phyloP scores from a whole-genome alignment of 2,329 filamentous ascomycete genomes.

The Ascochyta lentis region DNA sequence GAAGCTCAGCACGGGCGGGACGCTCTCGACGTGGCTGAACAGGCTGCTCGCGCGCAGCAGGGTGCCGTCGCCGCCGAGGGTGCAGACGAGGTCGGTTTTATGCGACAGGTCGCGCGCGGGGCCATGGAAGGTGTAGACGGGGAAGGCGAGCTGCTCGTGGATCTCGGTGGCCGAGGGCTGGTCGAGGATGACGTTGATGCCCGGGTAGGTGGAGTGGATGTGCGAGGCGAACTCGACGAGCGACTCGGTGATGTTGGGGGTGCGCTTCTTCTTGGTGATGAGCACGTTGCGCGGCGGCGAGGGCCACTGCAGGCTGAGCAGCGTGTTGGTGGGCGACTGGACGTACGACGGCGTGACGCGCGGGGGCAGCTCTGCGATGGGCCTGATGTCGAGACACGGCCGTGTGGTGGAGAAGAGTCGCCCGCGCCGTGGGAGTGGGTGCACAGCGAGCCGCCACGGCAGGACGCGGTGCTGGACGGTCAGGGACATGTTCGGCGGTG shows the following conservation, averaged over 20 bases:
- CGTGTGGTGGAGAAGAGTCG: constrained; percentile 36
- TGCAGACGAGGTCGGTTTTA: constrained; percentile 88
- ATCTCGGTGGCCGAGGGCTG: constrained; percentile 73
- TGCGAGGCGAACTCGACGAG: constrained; percentile 69
- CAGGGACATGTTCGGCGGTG: neutral
- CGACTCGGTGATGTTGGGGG: constrained; percentile 61
- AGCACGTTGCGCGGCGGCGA: constrained; percentile 72
- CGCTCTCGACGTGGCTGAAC: constrained; percentile 79
- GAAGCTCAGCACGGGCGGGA: constrained; percentile 92
- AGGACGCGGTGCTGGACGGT: constrained; percentile 30
- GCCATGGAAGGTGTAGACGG: constrained; percentile 57
- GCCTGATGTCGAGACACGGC: constrained; percentile 31
- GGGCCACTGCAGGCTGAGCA: constrained; percentile 72
- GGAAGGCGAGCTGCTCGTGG: constrained; percentile 73
- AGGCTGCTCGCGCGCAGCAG: constrained; percentile 85
- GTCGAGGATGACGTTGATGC: constrained; percentile 83
- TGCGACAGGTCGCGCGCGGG: constrained; percentile 61
- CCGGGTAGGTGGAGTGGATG: constrained; percentile 79
- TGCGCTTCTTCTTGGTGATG: constrained; percentile 70
- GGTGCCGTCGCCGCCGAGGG: constrained; percentile 91
- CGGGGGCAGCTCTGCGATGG: constrained; percentile 42
- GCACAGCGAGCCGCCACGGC: constrained; percentile 30
- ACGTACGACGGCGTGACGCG: constrained; percentile 45
- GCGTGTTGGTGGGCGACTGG: constrained; percentile 65
- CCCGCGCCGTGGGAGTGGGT: constrained; percentile 4